These are phyloP conservation scores for Sextonia rubra DNA, from an alignment of 164 flowering plant genomes.

Conservation along the genomic window DNA sequence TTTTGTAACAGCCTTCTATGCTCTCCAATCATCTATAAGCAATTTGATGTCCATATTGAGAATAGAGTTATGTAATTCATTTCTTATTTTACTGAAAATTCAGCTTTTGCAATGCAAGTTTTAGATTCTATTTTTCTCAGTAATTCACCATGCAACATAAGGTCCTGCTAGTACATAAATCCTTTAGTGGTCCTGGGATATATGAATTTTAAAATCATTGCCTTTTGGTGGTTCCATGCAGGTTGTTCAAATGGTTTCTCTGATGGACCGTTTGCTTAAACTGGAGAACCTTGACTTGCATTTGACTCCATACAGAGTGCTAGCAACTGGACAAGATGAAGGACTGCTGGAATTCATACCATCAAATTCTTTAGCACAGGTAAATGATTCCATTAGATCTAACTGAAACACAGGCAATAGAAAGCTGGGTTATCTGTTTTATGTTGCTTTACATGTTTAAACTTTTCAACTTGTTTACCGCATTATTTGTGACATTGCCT, in stretches of 20 bases:
- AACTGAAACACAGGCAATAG: neutral
- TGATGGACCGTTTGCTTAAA: conserved; percentile 96
- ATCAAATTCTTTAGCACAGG: conserved; percentile 96
- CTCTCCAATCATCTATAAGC: too few species aligned
- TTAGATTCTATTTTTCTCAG: neutral
- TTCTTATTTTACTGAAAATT: neutral
- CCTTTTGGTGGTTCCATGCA: conserved; percentile 24
- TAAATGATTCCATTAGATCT: conserved; percentile 13
- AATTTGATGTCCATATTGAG: too few species aligned
- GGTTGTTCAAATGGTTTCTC: conserved; percentile 99
- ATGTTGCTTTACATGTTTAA: neutral
- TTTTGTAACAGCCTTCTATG: too few species aligned
- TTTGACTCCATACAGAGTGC: conserved; percentile 91
- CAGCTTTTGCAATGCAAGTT: too few species aligned
- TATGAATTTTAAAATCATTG: neutral
- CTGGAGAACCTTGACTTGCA: conserved; percentile 95
- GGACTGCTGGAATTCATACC: conserved; percentile 99
- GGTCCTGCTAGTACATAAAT: neutral
- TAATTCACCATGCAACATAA: neutral
- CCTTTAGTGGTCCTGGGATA: neutral
- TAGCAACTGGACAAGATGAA: conserved; percentile 99
- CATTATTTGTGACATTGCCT: neutral
- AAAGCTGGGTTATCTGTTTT: neutral
- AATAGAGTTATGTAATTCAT: neutral
- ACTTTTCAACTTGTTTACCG: neutral